Percentiles rank a stretch among this genome's conserved stretches.
These are phyloP conservation scores for Chrysoporthe cubensis DNA, from an alignment of 2,329 filamentous ascomycete genomes.

Conservation along the genomic window DNA sequence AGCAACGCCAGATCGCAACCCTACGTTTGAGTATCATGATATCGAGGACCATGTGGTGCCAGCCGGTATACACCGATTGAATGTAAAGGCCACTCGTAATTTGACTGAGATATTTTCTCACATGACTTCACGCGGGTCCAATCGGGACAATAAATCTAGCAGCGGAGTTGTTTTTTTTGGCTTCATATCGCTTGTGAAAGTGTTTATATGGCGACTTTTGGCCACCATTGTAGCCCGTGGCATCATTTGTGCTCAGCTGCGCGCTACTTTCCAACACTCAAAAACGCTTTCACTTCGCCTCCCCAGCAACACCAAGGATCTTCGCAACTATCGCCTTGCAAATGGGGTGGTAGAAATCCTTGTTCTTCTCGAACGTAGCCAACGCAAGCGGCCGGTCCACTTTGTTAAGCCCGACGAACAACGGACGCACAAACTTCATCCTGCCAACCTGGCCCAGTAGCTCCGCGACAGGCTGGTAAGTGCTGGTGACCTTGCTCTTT, in stretches of 20 bases:
- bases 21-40: background rate
- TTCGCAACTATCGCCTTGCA: constrained; percentile 86
- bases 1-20: background rate
- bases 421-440: constrained; percentile 95
- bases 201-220: background rate
- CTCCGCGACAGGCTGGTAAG: constrained; percentile 72
- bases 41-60: background rate
- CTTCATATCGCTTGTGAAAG: background rate
- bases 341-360: constrained; percentile 94
- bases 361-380: constrained; percentile 83
- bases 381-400: constrained; percentile 76
- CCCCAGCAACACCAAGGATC: constrained; percentile 60
- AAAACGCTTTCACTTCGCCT: background rate
- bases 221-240: background rate
- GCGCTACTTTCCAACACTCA: background rate
- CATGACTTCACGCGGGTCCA: background rate
- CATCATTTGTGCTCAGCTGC: background rate
- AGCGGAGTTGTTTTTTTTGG: background rate
- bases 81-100: background rate
- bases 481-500: constrained; percentile 68
- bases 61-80: background rate
- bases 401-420: constrained; percentile 77
- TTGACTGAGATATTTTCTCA: background rate
- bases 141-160: background rate
- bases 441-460: constrained; percentile 82